Base-by-base conservation (phyloP, 2,329 filamentous ascomycete genomes). In the Colletotrichum sidae region DNA sequence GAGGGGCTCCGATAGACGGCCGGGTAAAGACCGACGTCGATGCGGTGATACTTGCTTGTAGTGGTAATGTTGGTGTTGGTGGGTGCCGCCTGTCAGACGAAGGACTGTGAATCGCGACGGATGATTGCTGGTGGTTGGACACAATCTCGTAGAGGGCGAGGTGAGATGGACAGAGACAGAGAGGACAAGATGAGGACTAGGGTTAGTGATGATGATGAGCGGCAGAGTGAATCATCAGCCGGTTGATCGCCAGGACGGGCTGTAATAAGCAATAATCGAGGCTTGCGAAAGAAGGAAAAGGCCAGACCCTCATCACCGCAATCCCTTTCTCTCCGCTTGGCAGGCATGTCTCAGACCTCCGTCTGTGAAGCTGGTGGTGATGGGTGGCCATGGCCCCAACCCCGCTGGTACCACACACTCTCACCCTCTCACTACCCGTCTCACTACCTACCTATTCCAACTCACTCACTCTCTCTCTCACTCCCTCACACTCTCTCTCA, bases 311-410 rank as follows among this genome's bases (percentile, higher is more conserved):
- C 34, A 39, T 47, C 62, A 42, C 37, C 41, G 11, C 12, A 44
- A 34, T 39, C 39, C 25, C 42, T 17, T 13, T 12, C 46, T 52
- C 46, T 47, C 41, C 56, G 56, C 61, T 55, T 55, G 50, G 56
- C 55, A 65, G 56, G 38, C 56, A 55, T 65, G 50, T 60, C 56
- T 65, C 45, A 55, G 44, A 55, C 56, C 38, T 60, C 25, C 25
- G 56, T 50, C 39, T 39, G 44, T 55, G 44, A 60, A 55, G 61
- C 33, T 33, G 41, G 17, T 65, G 33, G 55, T 63, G 47, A 55
- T 34, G 50, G 56, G 42, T 37, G 34, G 33, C 46, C 17, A 25
- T 25, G 11, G 12, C 47, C 38, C 60, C 55, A 53, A 50, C 60
- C 49, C 54, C 55, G 39, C 15, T 37, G 42, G 55, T 8, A 42